Base-by-base conservation (phyloP, 129 eudicot genomes). In the Pseudognaphalium luteoalbum region DNA sequence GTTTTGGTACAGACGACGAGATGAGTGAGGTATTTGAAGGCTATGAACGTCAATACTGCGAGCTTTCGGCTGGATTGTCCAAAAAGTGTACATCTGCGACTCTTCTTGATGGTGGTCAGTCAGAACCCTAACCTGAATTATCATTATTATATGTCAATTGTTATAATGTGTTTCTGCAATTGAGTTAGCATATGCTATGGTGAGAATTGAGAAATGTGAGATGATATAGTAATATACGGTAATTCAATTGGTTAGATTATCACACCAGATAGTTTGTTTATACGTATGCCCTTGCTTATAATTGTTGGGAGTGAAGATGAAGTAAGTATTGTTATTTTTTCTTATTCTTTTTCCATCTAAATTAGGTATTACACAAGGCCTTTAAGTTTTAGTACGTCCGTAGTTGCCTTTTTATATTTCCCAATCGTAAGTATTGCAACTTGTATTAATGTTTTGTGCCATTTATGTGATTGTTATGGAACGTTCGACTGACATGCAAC, bases 1-100 rank as follows among this genome's bases (percentile, higher is more conserved):
- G 78, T 60, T 61, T 41, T 60, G 19, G 34, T 74, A 58, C 17
- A 35, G 70, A 29, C 64, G 54, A 57, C 64, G 54, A 57, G 52
- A 87, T 87, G 91, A 87, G 91, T 80, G 77, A 75, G 70, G 91
- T 83, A 7, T 85, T 85, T 71, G 95, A 89, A 75, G 87, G 87
- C 12, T 89, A 89, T 72, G 94, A 89, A 71, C 88, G 91, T 41
- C 89, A 86, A 73, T 89, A 89, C 81, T 89, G 95, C 56, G 91
- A 89, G 84, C 79, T 89, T 59, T 86, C 91, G 3, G 95, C 87
- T 5, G 83, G 73, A 82, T 79, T 89, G 76, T 82, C 95, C 64
- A 82, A 82, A 22, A 89, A 84, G 80, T 86, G 87, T 74, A 81
- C 89, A 6, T 71, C 91, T 7, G 87, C 88, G 58, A 66, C 69